Conservation (phyloP, 2,329 filamentous ascomycete species). For the Periconia sp. region DNA sequence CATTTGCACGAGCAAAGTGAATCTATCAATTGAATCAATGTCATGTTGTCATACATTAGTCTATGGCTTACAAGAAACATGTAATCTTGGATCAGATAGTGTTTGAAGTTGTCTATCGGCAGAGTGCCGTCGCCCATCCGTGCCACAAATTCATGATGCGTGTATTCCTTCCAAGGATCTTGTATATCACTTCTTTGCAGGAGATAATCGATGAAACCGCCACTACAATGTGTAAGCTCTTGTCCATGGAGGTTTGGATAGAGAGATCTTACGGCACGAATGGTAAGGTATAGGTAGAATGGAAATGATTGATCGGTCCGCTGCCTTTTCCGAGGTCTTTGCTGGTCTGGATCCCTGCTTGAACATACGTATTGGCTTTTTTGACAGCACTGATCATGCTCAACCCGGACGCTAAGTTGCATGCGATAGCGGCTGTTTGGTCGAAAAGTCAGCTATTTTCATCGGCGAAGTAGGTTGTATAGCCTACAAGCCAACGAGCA, state of each 20-base stretch:
- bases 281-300: constrained; percentile 67
- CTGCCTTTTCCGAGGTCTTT: constrained; percentile 65
- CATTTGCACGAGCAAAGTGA: constrained; percentile 86
- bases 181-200: constrained; percentile 75
- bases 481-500: constrained; percentile 83
- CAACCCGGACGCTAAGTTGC: constrained; percentile 66
- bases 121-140: constrained; percentile 75
- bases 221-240: constrained; percentile 42
- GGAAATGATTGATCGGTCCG: constrained; percentile 78
- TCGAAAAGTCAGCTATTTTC: neutral
- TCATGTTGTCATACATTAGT: neutral
- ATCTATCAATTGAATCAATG: constrained; percentile 53
- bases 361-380: constrained; percentile 70
- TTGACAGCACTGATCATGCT: constrained; percentile 63
- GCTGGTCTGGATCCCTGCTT: constrained; percentile 69
- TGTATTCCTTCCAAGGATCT: constrained; percentile 72
- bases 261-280: constrained; percentile 60
- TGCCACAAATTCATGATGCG: constrained; percentile 80
- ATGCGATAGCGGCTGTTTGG: constrained; percentile 68
- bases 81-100: constrained; percentile 91
- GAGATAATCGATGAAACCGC: constrained; percentile 81
- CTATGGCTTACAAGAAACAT: constrained; percentile 69
- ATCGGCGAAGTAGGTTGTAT: neutral
- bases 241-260: neutral
- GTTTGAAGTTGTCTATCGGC: constrained; percentile 75